Evolutionary conservation across 78 protist genomes (phyloP).

Genomic region (Dictyostelium intermedium): DNA sequence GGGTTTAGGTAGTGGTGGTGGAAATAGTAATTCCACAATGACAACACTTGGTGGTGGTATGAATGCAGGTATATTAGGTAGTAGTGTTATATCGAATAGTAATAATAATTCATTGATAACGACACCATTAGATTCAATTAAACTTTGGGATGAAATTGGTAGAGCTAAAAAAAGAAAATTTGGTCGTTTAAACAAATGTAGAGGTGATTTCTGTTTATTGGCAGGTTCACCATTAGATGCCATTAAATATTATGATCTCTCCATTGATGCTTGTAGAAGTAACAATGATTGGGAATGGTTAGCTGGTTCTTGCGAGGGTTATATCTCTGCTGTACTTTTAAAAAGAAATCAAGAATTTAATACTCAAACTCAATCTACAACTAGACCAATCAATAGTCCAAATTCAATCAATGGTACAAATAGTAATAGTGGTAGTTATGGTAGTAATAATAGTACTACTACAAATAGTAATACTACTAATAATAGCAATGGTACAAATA

Average conservation of each 20-base stretch:
- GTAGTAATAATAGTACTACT: background rate
- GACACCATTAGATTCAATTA: slow-evolving; percentile 47
- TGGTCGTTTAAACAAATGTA: slow-evolving; percentile 62
- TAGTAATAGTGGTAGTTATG: background rate
- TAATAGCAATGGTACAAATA: background rate
- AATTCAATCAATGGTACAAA: background rate
- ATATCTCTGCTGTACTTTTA: slow-evolving; percentile 52
- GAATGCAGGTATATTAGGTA: background rate
- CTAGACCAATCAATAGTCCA: slow-evolving; percentile 14
- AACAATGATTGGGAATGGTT: slow-evolving; percentile 80
- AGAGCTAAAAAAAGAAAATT: slow-evolving; percentile 59
- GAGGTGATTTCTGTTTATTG: slow-evolving; percentile 76
- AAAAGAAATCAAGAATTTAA: slow-evolving; percentile 74
- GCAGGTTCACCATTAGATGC: slow-evolving; percentile 82
- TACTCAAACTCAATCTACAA: slow-evolving; percentile 6
- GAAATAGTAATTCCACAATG: background rate
- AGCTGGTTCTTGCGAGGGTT: slow-evolving; percentile 75
- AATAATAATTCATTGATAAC: slow-evolving; percentile 9
- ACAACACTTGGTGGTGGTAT: background rate
- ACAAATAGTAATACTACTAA: background rate
- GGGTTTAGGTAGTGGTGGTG: background rate
- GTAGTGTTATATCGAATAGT: background rate
- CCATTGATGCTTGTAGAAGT: slow-evolving; percentile 40
- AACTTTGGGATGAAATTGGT: slow-evolving; percentile 49
- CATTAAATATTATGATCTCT: slow-evolving; percentile 46